Conservation (phyloP, 169 alveolate genomes). For the Plasmodium vivax region DNA sequence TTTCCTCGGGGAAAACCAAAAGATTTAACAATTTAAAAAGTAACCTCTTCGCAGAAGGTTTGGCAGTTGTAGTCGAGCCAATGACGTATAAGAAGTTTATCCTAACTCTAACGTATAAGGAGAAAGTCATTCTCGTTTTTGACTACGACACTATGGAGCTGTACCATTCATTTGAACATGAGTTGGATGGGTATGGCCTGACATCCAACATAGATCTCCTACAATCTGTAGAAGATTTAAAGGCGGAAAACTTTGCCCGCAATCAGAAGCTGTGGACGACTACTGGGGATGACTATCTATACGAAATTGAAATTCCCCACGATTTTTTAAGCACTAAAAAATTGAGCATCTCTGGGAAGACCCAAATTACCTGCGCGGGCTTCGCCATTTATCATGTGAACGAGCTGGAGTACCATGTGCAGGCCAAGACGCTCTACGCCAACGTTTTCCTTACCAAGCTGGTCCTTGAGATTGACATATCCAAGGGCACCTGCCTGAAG, state of each 20-base stretch:
- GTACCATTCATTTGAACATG: slow-evolving; percentile 22
- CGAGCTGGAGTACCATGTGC: slow-evolving; percentile 78
- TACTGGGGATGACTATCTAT: slow-evolving; percentile 71
- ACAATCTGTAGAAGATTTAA: slow-evolving; percentile 3
- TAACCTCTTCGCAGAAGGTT: slow-evolving; percentile 79
- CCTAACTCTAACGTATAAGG: slow-evolving; percentile 75
- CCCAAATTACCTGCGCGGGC: slow-evolving; percentile 74
- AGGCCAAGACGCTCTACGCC: slow-evolving; percentile 62
- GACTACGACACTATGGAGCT: slow-evolving; percentile 72
- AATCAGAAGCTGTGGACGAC: slow-evolving; percentile 79
- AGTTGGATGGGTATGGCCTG: slow-evolving; percentile 77
- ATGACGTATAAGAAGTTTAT: slow-evolving; percentile 67
- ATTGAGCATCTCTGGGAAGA: not conserved
- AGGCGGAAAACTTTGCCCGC: slow-evolving; percentile 27
- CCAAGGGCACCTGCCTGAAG: slow-evolving; percentile 63
- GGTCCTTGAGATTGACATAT: slow-evolving; percentile 65
- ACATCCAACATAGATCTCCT: slow-evolving; percentile 75
- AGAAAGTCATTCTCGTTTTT: slow-evolving; percentile 67
- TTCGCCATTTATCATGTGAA: slow-evolving; percentile 43
- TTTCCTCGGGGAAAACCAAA: slow-evolving; percentile 60
- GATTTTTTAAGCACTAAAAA: slow-evolving; percentile 37
- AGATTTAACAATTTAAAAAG: slow-evolving; percentile 27
- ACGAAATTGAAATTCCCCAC: slow-evolving; percentile 73
- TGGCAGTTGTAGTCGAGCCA: slow-evolving; percentile 79
- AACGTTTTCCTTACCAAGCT: slow-evolving; percentile 76